Conservation (phyloP, 164 flowering plant genomes). For the Liquidambar formosana region DNA sequence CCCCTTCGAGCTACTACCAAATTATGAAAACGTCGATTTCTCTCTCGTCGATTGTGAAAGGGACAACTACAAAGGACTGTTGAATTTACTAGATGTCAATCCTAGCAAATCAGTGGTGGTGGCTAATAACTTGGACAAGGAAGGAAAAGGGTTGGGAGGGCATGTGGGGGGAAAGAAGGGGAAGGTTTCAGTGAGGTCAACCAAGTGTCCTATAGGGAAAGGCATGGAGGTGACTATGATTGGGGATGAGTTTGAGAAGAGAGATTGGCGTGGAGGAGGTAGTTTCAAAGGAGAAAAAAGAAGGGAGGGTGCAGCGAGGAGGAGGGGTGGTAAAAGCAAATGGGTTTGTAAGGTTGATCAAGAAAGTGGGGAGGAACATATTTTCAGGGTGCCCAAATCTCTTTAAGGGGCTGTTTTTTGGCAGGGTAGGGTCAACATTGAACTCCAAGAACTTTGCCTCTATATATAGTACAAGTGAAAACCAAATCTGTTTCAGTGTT, state of each 20-base stretch:
- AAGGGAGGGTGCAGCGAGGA: no score
- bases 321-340: no score
- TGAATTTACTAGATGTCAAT: slow-evolving; percentile 47
- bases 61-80: slow-evolving; percentile 31
- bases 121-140: slow-evolving; percentile 49
- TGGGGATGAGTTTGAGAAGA: no score
- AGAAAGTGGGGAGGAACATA: no score
- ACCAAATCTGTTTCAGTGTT: no score
- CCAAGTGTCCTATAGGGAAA: slow-evolving; percentile 53
- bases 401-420: no score
- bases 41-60: slow-evolving; percentile 51
- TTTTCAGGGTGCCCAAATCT: no score
- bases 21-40: slow-evolving; percentile 47
- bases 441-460: no score
- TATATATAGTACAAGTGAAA: no score
- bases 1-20: slow-evolving; percentile 37
- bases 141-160: slow-evolving; percentile 39
- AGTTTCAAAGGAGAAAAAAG: no score
- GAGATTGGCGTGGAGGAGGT: no score
- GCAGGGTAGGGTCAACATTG: no score
- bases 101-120: slow-evolving; percentile 50
- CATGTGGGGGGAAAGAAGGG: slow-evolving; percentile 30
- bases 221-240: slow-evolving; percentile 64
- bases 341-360: slow-evolving; percentile 48
- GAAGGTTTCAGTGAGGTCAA: slow-evolving; percentile 35